Percentiles rank a stretch among this genome's conserved stretches.
Evolutionary conservation across 1,284 basidiomycete genomes (phyloP).

Genomic region (Cryptococcus deneoformans): DNA sequence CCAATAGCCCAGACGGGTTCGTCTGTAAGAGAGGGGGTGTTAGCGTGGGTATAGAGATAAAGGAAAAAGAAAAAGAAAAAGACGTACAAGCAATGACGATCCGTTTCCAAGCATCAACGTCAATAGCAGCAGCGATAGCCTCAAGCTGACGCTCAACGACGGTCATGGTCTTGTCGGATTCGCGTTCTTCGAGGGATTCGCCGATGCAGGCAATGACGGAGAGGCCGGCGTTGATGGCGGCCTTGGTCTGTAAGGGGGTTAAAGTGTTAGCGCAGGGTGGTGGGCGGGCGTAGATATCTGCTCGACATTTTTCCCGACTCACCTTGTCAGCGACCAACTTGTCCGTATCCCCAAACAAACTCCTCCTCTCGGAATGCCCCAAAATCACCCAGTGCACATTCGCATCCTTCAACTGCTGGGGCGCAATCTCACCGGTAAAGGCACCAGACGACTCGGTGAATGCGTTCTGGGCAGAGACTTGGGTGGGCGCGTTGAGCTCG

Average conservation of each 20-base stretch:
- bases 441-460: slow-evolving; percentile 84
- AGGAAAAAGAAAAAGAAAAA: background rate
- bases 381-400: slow-evolving; percentile 90
- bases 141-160: slow-evolving; percentile 83
- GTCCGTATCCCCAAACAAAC: slow-evolving; percentile 86
- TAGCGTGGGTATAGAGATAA: background rate
- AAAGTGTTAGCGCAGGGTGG: too few relatives aligned
- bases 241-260: slow-evolving; percentile 54
- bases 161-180: slow-evolving; percentile 69
- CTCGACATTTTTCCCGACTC: background rate
- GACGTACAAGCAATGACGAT: slow-evolving; percentile 77
- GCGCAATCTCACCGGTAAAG: slow-evolving; percentile 93
- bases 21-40: slow-evolving; percentile 48
- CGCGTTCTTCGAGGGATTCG: slow-evolving; percentile 88
- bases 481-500: slow-evolving; percentile 60
- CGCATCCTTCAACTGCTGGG: slow-evolving; percentile 79
- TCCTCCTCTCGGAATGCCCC: slow-evolving; percentile 96
- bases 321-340: slow-evolving; percentile 86
- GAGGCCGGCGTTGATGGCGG: slow-evolving; percentile 69
- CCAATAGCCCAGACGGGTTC: slow-evolving; percentile 99
- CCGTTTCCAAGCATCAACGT: slow-evolving; percentile 75
- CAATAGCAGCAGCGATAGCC: slow-evolving; percentile 65
- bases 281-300: too few relatives aligned
- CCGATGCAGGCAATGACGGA: slow-evolving; percentile 95
- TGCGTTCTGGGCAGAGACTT: slow-evolving; percentile 91